These are phyloP conservation scores for Aegilops tauschii DNA, from an alignment of 176 grass and related monocot species.

Conservation along the genomic window DNA sequence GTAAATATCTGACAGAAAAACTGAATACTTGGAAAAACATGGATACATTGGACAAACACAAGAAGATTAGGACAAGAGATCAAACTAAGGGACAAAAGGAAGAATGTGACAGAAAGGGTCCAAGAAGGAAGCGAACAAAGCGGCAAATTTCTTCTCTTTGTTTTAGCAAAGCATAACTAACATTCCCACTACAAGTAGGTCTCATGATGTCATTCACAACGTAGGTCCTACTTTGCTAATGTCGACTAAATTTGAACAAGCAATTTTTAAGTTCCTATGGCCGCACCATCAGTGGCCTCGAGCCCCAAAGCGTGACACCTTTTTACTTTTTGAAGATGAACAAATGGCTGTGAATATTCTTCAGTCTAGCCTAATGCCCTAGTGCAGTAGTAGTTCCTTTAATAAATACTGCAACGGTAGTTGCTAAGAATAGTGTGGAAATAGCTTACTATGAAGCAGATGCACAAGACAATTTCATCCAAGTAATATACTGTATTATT, in stretches of 20 bases:
- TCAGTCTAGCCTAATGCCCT: slow-evolving; percentile 12
- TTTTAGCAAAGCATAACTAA: slow-evolving; percentile 20
- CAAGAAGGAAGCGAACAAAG: slow-evolving; percentile 28
- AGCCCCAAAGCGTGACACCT: background rate
- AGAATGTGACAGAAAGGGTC: slow-evolving; percentile 11
- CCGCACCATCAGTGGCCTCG: background rate
- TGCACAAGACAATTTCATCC: background rate
- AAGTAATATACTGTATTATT: background rate
- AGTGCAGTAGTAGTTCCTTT: background rate
- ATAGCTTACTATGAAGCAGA: background rate
- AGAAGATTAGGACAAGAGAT: slow-evolving; percentile 20
- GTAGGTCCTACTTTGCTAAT: slow-evolving; percentile 19
- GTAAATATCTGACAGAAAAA: background rate
- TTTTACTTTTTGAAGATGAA: slow-evolving; percentile 17
- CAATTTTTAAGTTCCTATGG: slow-evolving; percentile 6
- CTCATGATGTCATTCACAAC: background rate
- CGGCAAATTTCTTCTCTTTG: slow-evolving; percentile 11
- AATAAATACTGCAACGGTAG: background rate
- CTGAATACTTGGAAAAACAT: background rate
- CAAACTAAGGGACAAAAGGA: slow-evolving; percentile 26
- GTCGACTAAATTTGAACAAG: background rate
- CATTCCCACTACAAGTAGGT: slow-evolving; percentile 8
- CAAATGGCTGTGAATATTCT: background rate
- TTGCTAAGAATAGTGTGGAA: background rate
- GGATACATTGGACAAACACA: background rate